phyloP scores from a whole-genome alignment of 345 rosid species.

The Boechera retrofracta region DNA sequence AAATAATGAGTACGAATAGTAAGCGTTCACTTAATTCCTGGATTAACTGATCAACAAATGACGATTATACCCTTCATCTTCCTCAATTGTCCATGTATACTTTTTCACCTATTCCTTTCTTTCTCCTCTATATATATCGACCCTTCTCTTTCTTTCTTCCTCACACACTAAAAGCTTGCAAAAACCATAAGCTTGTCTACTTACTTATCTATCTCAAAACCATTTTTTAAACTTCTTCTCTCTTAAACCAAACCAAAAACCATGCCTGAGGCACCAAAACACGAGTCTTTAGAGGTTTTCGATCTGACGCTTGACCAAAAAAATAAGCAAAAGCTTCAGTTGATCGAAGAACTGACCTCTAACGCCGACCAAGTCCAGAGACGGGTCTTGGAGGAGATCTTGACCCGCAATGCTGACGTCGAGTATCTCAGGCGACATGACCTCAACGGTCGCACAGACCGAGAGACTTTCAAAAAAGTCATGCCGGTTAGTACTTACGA shows the following conservation, averaged over 20 bases:
- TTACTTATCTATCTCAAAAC: not conserved
- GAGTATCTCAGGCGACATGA: slow-evolving; percentile 80
- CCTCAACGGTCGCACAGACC: slow-evolving; percentile 66
- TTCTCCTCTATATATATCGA: slow-evolving; percentile 53
- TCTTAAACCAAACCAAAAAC: slow-evolving; percentile 17
- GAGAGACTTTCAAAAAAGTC: slow-evolving; percentile 73
- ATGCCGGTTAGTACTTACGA: slow-evolving; percentile 85
- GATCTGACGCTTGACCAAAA: slow-evolving; percentile 53
- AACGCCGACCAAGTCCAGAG: slow-evolving; percentile 76
- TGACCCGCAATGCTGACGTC: slow-evolving; percentile 81
- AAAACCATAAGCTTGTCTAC: slow-evolving; percentile 15
- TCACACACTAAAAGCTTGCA: slow-evolving; percentile 57
- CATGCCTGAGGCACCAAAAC: slow-evolving; percentile 94
- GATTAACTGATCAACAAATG: not conserved
- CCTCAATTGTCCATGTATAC: not conserved
- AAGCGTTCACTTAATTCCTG: slow-evolving; percentile 25
- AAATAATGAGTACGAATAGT: slow-evolving; percentile 17
- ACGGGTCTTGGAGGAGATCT: slow-evolving; percentile 76
- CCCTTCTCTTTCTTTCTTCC: slow-evolving; percentile 48
- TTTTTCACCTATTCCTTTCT: slow-evolving; percentile 11
- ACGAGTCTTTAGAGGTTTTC: slow-evolving; percentile 33
- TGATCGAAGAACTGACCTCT: slow-evolving; percentile 83
- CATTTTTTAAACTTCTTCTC: not conserved
- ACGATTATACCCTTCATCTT: slow-evolving; percentile 33
- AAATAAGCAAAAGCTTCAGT: slow-evolving; percentile 65